Evolutionary conservation across 192 early-diverging fungal genomes (phyloP).

Genomic region (Coemansia sp.): DNA sequence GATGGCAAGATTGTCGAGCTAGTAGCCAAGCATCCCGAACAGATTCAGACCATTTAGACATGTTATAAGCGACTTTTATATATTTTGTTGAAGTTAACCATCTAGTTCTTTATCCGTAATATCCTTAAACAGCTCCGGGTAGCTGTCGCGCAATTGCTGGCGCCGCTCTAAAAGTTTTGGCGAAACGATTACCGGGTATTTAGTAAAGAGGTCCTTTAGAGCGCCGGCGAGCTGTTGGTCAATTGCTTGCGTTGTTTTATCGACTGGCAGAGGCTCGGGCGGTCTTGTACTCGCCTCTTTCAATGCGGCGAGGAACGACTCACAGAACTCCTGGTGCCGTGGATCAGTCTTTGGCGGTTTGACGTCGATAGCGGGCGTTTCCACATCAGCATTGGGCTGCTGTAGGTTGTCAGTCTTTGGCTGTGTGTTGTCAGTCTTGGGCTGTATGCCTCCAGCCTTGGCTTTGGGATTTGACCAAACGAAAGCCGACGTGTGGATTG

Average conservation of each 20-base stretch:
- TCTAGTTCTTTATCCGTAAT: conserved; percentile 36
- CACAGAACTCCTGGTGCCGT: conserved; percentile 24
- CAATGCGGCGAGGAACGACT: conserved; percentile 19
- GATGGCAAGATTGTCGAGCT: conserved; percentile 37
- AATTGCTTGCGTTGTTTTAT: neutral
- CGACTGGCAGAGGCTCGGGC: neutral
- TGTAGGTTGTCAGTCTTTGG: neutral
- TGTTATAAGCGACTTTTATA: neutral
- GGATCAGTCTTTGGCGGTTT: neutral
- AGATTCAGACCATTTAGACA: conserved; percentile 29
- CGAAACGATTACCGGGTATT: conserved; percentile 20
- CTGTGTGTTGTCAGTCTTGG: neutral
- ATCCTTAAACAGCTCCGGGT: conserved; percentile 37
- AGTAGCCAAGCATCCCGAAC: conserved; percentile 46
- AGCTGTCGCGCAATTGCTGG: conserved; percentile 20
- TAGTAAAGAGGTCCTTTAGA: conserved; percentile 18
- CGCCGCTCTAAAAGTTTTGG: conserved; percentile 35
- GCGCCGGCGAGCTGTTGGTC: conserved; percentile 22
- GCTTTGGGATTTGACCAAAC: neutral
- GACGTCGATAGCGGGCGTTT: neutral
- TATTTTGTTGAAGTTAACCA: neutral
- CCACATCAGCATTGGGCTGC: neutral
- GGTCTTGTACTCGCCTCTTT: neutral
- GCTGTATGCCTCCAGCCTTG: neutral
- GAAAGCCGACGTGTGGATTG: neutral